Evolutionary conservation across 495 filamentous ascomycete genomes (phyloP), one percentile per base, ranked within the genome.

Genomic region (Polyplosphaeria fusca): DNA sequence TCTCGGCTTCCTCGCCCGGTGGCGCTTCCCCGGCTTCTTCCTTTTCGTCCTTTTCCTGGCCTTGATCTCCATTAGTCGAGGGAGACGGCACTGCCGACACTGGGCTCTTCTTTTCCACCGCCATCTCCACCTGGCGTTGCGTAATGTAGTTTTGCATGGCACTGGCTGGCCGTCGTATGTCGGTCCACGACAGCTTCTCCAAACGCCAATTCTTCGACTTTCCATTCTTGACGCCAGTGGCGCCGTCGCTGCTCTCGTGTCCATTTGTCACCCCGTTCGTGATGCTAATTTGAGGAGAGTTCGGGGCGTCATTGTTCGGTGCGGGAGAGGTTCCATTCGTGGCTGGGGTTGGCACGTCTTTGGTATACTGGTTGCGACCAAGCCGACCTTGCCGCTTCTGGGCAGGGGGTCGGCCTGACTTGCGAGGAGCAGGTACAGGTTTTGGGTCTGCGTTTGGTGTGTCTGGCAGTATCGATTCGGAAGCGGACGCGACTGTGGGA

Each of bases 131-230:
- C 64, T 96, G 92, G 60, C 89, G 92, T 41, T 88, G 82, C 5
- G 87, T 84, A 62, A 98, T 96, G 69, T 88, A 96, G 38, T 95
- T 90, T 14, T 94, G 76, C 50, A 98, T 92, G 13, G 78, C 85
- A 1, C 84, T 82, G 2, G 91, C 91, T 5, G 88, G 82, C 55
- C 87, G 81, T 71, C 89, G 90, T 87, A 96, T 93, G 60, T 96
- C 91, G 54, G 85, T 86, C 83, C 96, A 87, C 24, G 82, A 92
- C 44, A 91, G 83, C 68, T 86, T 89, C 61, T 81, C 85, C 18
- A 75, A 71, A 46, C 78, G 82, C 28, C 74, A 75, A 16, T 66
- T 55, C 54, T 67, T 67, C 20, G 72, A 63, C 18, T 79, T 77
- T 14, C 68, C 68, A 18, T 30, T 25, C 32, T 56, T 68, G 26